Percentiles rank a stretch among this genome's conserved stretches.
Conservation (phyloP, 768 basidiomycete genomes). For the Termitomyces sp. region DNA sequence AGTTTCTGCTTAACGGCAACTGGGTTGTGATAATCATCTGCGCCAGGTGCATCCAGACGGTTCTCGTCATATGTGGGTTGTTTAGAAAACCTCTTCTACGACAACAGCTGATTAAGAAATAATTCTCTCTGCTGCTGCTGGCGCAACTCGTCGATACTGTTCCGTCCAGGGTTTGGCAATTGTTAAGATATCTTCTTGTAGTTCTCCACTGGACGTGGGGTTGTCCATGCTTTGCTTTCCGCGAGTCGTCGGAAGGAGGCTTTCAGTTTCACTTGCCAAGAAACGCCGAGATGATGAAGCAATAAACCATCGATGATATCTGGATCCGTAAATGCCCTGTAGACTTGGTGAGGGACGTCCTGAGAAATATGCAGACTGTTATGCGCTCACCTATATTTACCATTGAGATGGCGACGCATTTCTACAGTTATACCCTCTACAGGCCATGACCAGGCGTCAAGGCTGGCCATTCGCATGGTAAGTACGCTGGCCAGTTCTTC, state of each 20-base stretch:
- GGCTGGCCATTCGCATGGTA: conserved; percentile 36
- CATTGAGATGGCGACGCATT: conserved; percentile 41
- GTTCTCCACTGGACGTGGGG: conserved; percentile 11
- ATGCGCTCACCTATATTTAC: conserved; percentile 33
- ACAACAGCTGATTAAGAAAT: conserved; percentile 29
- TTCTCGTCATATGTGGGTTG: conserved; percentile 9
- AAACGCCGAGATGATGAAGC: conserved; percentile 36
- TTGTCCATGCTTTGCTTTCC: conserved; percentile 33
- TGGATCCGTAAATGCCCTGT: conserved; percentile 40
- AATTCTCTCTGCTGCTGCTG: conserved; percentile 25
- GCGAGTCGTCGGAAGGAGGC: conserved; percentile 19
- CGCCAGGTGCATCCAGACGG: conserved; percentile 26
- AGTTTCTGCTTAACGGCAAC: conserved; percentile 30
- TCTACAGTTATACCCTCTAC: conserved; percentile 33
- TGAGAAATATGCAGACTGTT: neutral
- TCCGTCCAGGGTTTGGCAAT: conserved; percentile 6
- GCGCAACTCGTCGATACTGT: conserved; percentile 20
- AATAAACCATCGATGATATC: conserved; percentile 41
- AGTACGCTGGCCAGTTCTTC: conserved; percentile 38
- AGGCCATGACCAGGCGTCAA: conserved; percentile 41
- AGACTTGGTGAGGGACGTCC: neutral
- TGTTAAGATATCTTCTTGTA: conserved; percentile 15
- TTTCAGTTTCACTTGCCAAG: conserved; percentile 36
- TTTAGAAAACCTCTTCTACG: conserved; percentile 8
- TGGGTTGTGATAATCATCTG: neutral